Conservation (phyloP, 1,284 basidiomycete genomes). For the Austroboletus niveus region DNA sequence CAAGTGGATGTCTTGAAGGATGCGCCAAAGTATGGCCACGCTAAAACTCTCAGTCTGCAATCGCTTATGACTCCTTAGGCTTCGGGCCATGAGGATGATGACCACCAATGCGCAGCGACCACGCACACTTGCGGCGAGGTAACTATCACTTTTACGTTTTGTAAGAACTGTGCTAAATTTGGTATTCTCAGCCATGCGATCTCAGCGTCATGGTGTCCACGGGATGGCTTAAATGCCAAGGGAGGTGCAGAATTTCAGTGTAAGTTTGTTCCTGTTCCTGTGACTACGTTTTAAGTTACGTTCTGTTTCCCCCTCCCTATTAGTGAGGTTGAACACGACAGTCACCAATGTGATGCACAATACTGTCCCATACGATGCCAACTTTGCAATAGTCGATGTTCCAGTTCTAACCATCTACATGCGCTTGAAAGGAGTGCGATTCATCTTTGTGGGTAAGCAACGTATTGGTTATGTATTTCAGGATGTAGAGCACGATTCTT, state of each 20-base stretch:
- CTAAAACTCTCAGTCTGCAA: neutral
- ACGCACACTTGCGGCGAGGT: constrained; percentile 56
- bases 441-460: constrained; percentile 59
- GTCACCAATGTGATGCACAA: constrained; percentile 47
- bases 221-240: constrained; percentile 39
- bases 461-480: constrained; percentile 23
- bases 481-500: neutral
- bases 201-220: constrained; percentile 31
- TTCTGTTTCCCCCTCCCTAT: no score
- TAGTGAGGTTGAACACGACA: constrained; percentile 41
- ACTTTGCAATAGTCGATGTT: constrained; percentile 51
- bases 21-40: constrained; percentile 43
- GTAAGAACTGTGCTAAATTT: neutral
- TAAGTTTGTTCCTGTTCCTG: constrained; percentile 23
- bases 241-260: constrained; percentile 44
- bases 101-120: constrained; percentile 50
- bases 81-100: constrained; percentile 41
- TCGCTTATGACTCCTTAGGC: constrained; percentile 33
- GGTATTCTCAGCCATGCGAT: constrained; percentile 42
- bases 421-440: constrained; percentile 38
- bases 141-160: constrained; percentile 5
- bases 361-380: constrained; percentile 52
- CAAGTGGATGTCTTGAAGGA: constrained; percentile 44
- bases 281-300: neutral
- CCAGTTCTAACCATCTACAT: constrained; percentile 48